Evolutionary conservation across 257 asterid species (phyloP), one percentile per base, ranked within the genome.

Genomic region (Penstemon eatonii): DNA sequence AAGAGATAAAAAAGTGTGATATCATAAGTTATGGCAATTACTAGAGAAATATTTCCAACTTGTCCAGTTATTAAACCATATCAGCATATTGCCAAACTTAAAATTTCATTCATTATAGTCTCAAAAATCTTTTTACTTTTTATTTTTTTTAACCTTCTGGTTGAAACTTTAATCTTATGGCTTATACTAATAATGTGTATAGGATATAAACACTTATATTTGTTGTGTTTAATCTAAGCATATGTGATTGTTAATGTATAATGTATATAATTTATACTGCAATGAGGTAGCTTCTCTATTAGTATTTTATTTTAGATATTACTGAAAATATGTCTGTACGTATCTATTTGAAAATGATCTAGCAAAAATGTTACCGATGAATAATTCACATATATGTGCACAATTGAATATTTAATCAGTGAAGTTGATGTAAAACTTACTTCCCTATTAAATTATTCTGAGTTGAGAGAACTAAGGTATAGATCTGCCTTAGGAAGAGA

Each of bases 401-500:
- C 54, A 12, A 49, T 4, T 49, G 6, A 12, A 10, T 8, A 49
- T 4, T 49, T 9, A 49, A 13, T 9, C 8, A 49, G 54, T 49
- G 54, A 49, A 49, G 54, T 49, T 49, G 54, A 10, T 4, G 9
- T 6, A 41, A 39, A 6, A 39, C 12, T 6, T 65, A 10, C 0
- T 15, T 46, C 18, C 65, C 43, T 45, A 43, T 37, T 7, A 25
- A 36, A 4, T 42, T 12, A 36, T 43, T 56, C 13, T 1, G 13
- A 12, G 43, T 68, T 12, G 57, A 68, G 65, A 57, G 11, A 42
- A 46, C 42, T 2, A 36, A 58, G 42, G 36, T 41, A 19, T 65
- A 19, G 58, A 65, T 58, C 61, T 10, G 6, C 63, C 58, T 61
- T 37, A 37, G 67, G 25, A 39, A 47, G 25, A 39, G 37, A 54